phyloP scores from a whole-genome alignment of 169 alveolate species.

The Plasmodium ovale region DNA sequence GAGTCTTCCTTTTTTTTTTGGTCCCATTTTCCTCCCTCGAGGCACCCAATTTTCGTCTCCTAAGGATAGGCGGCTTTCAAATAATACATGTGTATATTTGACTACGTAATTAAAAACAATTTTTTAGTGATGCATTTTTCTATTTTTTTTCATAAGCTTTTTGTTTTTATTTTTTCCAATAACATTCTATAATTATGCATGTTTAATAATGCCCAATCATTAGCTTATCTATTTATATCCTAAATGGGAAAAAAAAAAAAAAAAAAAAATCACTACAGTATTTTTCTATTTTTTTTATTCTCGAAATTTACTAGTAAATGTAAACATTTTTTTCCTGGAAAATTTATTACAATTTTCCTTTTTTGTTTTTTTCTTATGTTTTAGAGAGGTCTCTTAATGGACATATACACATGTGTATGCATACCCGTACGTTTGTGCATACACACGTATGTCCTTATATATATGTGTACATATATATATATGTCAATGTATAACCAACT shows the following conservation, averaged over 20 bases:
- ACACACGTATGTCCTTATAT: conserved; percentile 9
- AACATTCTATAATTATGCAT: conserved; percentile 18
- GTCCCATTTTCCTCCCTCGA: background rate
- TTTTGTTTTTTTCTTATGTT: background rate
- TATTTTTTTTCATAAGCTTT: conserved; percentile 2
- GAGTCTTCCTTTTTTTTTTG: too few species aligned
- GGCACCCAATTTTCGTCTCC: conserved; percentile 16
- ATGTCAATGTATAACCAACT: too few species aligned
- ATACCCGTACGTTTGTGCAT: conserved; percentile 6
- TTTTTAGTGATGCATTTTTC: conserved; percentile 7
- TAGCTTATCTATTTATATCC: background rate
- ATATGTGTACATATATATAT: background rate
- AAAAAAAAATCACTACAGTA: background rate
- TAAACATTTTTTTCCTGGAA: conserved; percentile 2
- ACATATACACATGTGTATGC: conserved; percentile 2
- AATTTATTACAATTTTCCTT: conserved; percentile 5
- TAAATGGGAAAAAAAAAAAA: conserved; percentile 2
- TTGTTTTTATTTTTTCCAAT: background rate
- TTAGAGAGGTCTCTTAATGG: background rate
- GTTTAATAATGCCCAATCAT: conserved; percentile 17
- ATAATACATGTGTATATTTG: conserved; percentile 11
- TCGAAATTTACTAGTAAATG: conserved; percentile 3
- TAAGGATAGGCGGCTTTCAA: conserved; percentile 15
- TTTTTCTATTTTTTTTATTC: conserved; percentile 19
- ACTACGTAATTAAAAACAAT: conserved; percentile 22